Evolutionary conservation across 2,329 filamentous ascomycete genomes (phyloP).

Genomic region (Alternaria postmessia): DNA sequence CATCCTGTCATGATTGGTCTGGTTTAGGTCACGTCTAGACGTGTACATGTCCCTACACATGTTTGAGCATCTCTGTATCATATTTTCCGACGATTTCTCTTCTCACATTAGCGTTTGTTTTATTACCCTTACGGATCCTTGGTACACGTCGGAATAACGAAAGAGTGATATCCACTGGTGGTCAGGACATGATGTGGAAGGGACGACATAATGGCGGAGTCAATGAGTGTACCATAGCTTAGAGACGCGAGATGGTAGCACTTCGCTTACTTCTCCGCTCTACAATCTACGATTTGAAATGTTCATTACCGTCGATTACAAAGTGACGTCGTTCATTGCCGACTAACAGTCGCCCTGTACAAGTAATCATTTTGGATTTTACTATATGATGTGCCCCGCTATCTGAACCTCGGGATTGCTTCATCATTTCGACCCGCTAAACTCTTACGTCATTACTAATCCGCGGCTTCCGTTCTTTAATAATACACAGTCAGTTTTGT

Average conservation of each 20-base stretch:
- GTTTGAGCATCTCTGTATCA: conserved; percentile 44
- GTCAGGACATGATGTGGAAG: conserved; percentile 28
- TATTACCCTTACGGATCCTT: conserved; percentile 37
- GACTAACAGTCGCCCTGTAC: neutral
- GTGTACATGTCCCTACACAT: conserved; percentile 40
- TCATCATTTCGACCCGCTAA: neutral
- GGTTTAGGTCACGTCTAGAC: conserved; percentile 42
- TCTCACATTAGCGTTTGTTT: conserved; percentile 41
- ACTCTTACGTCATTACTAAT: conserved; percentile 19
- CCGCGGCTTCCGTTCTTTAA: neutral
- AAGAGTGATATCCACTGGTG: conserved; percentile 31
- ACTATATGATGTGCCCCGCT: neutral
- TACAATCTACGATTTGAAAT: conserved; percentile 30
- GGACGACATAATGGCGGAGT: conserved; percentile 27
- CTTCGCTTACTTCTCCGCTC: conserved; percentile 44
- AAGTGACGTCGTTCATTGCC: neutral
- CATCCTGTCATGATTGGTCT: conserved; percentile 42
- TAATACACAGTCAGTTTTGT: neutral
- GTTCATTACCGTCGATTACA: conserved; percentile 3
- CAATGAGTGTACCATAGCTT: conserved; percentile 39
- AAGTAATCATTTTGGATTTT: neutral
- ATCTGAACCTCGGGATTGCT: conserved; percentile 17
- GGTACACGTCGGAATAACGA: conserved; percentile 33
- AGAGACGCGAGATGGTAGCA: conserved; percentile 43
- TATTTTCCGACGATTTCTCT: conserved; percentile 46